Conservation (phyloP, 345 rosid species). For the Arabidopsis arenosa region DNA sequence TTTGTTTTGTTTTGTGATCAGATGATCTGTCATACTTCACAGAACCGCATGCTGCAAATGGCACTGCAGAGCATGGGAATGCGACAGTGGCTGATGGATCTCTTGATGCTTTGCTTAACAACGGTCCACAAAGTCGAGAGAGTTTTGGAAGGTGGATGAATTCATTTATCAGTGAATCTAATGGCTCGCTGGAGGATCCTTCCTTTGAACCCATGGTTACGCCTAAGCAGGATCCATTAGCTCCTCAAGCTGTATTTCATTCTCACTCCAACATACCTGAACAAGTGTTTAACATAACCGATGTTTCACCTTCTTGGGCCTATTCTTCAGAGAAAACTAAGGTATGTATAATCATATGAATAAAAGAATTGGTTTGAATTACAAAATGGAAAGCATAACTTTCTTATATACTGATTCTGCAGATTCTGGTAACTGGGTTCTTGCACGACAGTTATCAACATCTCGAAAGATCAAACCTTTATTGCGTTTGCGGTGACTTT, state of each 20-base stretch:
- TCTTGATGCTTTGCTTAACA: conserved; percentile 52
- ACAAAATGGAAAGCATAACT: background rate
- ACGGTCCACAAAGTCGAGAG: conserved; percentile 75
- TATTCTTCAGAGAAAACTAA: conserved; percentile 82
- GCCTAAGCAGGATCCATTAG: conserved; percentile 48
- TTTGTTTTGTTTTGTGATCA: conserved; percentile 46
- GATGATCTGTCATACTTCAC: conserved; percentile 53
- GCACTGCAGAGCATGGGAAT: conserved; percentile 58
- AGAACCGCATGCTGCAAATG: conserved; percentile 46
- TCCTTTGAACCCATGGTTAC: conserved; percentile 54
- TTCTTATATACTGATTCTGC: conserved; percentile 40
- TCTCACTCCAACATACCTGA: conserved; percentile 52
- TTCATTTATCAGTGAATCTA: conserved; percentile 57
- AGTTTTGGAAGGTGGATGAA: conserved; percentile 90
- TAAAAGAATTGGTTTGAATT: background rate
- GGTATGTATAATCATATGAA: conserved; percentile 42
- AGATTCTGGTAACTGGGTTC: conserved; percentile 77
- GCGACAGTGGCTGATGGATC: conserved; percentile 48
- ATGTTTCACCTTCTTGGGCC: conserved; percentile 85
- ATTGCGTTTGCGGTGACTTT: conserved; percentile 76
- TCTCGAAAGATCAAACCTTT: conserved; percentile 62
- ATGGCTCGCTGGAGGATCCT: conserved; percentile 55
- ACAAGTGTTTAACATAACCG: conserved; percentile 73
- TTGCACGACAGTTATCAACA: conserved; percentile 61
- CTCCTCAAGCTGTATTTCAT: conserved; percentile 51